Conservation (phyloP, 768 basidiomycete species). For the Hebeloma cylindrosporum region DNA sequence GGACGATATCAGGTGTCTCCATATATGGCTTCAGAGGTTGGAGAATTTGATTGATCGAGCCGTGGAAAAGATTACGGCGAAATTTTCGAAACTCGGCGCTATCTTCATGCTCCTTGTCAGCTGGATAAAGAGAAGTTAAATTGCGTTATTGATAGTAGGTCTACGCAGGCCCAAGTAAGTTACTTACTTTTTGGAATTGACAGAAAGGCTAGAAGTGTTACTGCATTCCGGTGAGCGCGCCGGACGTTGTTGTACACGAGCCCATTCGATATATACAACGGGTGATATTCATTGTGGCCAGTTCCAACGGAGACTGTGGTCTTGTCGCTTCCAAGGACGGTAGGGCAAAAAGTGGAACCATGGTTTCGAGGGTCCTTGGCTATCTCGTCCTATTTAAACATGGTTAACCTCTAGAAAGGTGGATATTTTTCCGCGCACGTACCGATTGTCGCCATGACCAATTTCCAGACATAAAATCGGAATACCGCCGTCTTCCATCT, state of each 20-base stretch:
- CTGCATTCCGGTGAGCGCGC: slow-evolving; percentile 17
- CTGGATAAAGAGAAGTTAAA: slow-evolving; percentile 4
- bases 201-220: slow-evolving; percentile 28
- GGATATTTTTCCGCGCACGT: no score
- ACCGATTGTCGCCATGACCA: slow-evolving; percentile 41
- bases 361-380: not conserved
- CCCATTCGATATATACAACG: slow-evolving; percentile 17
- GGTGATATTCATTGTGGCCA: slow-evolving; percentile 18
- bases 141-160: not conserved
- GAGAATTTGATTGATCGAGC: slow-evolving; percentile 25
- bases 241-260: slow-evolving; percentile 15
- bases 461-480: slow-evolving; percentile 41
- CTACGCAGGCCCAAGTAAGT: not conserved
- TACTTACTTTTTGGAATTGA: slow-evolving; percentile 22
- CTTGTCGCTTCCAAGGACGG: slow-evolving; percentile 20
- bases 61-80: slow-evolving; percentile 30
- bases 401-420: no score
- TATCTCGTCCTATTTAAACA: no score
- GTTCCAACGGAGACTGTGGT: slow-evolving; percentile 23
- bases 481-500: slow-evolving; percentile 23
- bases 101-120: slow-evolving; percentile 12
- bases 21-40: slow-evolving; percentile 23
- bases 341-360: slow-evolving; percentile 10
- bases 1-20: slow-evolving; percentile 23
- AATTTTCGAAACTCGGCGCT: slow-evolving; percentile 27